Evolutionary conservation across 306 rosid genomes (phyloP).

Genomic region (Prunus dulcis): DNA sequence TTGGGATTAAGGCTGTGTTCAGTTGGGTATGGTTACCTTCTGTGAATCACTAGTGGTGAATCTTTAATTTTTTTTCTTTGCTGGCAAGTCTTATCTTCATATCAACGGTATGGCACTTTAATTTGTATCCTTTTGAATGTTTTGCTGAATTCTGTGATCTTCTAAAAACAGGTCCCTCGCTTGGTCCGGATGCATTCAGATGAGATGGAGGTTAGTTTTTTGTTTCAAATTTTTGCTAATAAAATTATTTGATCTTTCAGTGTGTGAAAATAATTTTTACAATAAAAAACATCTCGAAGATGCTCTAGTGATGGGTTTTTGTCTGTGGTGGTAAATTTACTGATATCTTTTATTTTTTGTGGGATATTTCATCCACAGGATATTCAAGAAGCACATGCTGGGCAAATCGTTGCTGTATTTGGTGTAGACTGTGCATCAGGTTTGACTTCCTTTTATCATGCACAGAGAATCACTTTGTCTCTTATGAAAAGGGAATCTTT

Average conservation of each 20-base stretch:
- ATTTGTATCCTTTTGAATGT: not conserved
- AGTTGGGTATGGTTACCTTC: too few relatives aligned
- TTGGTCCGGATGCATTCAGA: slow-evolving; percentile 95
- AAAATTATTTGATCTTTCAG: not conserved
- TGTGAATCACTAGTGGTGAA: too few relatives aligned
- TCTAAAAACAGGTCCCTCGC: slow-evolving; percentile 80
- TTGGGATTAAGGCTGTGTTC: too few relatives aligned
- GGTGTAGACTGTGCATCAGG: slow-evolving; percentile 99
- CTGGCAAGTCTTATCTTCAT: not conserved
- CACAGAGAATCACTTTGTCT: not conserved
- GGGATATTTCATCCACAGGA: slow-evolving; percentile 49
- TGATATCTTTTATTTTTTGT: not conserved
- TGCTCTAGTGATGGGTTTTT: not conserved
- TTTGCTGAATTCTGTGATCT: slow-evolving; percentile 17
- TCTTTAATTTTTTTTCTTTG: not conserved
- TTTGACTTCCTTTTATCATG: slow-evolving; percentile 29
- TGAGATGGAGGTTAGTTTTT: slow-evolving; percentile 87
- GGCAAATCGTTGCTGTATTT: slow-evolving; percentile 97
- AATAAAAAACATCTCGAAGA: not conserved
- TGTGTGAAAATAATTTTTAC: not conserved
- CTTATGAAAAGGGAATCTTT: not conserved
- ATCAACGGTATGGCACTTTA: not conserved
- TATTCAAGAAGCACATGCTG: slow-evolving; percentile 97
- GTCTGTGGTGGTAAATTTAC: not conserved
- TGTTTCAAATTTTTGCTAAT: slow-evolving; percentile 2